A percentile compares a stretch with the other conserved stretches of the same genome.
phyloP scores from a whole-genome alignment of 805 yeast genomes.

The Kazachstania taianensis region DNA sequence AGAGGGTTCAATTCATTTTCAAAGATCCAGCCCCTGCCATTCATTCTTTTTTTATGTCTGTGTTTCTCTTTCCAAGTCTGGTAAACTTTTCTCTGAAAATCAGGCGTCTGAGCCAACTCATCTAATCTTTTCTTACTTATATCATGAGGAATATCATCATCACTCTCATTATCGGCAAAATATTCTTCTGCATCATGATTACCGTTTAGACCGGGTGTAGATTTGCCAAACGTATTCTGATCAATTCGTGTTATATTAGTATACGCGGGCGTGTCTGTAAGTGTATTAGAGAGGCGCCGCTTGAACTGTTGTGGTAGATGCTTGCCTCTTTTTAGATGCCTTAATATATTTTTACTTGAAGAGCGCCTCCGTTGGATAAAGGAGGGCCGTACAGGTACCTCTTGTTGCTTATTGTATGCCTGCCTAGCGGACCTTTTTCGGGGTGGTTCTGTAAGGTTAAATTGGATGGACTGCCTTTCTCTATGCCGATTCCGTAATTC shows the following conservation, averaged over 20 bases:
- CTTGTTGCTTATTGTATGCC: slow-evolving; percentile 1
- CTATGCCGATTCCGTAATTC: background rate
- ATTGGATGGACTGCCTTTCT: slow-evolving; percentile 22
- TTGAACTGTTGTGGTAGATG: slow-evolving; percentile 13
- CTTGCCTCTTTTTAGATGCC: slow-evolving; percentile 14
- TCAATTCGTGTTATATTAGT: background rate
- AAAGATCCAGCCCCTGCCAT: slow-evolving; percentile 9
- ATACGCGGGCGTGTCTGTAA: background rate
- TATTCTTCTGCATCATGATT: slow-evolving; percentile 12
- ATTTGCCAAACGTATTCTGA: background rate
- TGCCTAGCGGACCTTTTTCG: slow-evolving; percentile 7
- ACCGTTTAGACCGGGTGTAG: background rate
- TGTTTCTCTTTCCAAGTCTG: slow-evolving; percentile 26
- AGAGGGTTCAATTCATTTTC: slow-evolving; percentile 15
- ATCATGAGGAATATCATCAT: slow-evolving; percentile 17
- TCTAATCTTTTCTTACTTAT: slow-evolving; percentile 12
- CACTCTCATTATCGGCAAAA: slow-evolving; percentile 21
- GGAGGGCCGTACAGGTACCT: no score
- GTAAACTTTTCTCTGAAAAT: slow-evolving; percentile 36
- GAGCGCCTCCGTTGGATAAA: background rate
- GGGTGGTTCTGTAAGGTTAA: slow-evolving; percentile 21
- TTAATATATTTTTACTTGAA: slow-evolving; percentile 8
- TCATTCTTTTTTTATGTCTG: slow-evolving; percentile 18
- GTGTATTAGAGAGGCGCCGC: slow-evolving; percentile 13
- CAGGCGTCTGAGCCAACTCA: slow-evolving; percentile 33